phyloP scores from a whole-genome alignment of 1,284 basidiomycete species.

The Bjerkandera adusta region DNA sequence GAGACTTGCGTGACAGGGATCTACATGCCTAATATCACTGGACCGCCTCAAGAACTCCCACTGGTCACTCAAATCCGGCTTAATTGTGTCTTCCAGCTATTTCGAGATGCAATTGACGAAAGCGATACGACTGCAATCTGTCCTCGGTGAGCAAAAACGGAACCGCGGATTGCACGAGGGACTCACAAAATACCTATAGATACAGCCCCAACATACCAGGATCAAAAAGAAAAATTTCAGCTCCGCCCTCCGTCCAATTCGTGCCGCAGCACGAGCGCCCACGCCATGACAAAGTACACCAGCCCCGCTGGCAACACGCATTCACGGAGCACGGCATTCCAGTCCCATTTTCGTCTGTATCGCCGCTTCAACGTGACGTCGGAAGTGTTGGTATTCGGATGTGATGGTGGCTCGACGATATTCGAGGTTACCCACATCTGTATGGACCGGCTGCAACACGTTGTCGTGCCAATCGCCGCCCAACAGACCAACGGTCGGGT shows the following conservation, averaged over 20 bases:
- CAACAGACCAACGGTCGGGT: constrained; percentile 71
- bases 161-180: no score
- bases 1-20: no score
- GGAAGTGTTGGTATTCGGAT: constrained; percentile 2
- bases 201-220: no score
- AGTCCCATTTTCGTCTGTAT: constrained; percentile 66
- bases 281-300: constrained; percentile 78
- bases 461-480: constrained; percentile 82
- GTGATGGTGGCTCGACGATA: constrained; percentile 36
- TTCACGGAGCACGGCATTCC: constrained; percentile 61
- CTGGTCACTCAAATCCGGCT: no score
- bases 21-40: no score
- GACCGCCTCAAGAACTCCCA: no score
- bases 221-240: no score
- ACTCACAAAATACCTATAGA: no score
- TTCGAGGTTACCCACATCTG: constrained; percentile 89
- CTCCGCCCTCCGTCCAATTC: constrained; percentile 40
- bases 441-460: constrained; percentile 67
- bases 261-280: constrained; percentile 51
- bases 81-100: no score
- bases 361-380: constrained; percentile 45
- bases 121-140: no score
- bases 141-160: no score
- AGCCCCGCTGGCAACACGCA: constrained; percentile 70
- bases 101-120: no score